Evolutionary conservation across 306 rosid species (phyloP).

Genomic region (Prunus armeniaca): DNA sequence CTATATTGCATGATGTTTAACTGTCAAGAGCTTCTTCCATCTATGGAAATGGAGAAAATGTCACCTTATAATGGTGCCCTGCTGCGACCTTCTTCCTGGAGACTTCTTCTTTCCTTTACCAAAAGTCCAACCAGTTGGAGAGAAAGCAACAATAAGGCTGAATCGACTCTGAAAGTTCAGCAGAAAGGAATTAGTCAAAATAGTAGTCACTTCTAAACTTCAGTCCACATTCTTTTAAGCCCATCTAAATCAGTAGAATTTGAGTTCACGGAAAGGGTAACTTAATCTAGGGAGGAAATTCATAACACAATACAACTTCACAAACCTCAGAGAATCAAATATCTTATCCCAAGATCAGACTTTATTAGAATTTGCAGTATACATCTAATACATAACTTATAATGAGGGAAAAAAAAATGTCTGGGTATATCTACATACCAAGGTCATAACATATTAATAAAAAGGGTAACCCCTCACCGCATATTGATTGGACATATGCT

Average conservation of each 20-base stretch:
- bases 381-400: background rate
- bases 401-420: background rate
- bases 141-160: slow-evolving; percentile 88
- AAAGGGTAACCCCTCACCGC: slow-evolving; percentile 38
- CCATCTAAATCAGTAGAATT: background rate
- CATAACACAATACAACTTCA: background rate
- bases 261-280: background rate
- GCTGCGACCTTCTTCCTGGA: slow-evolving; percentile 88
- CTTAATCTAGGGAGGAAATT: background rate
- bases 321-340: background rate
- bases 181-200: background rate
- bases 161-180: slow-evolving; percentile 52
- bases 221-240: background rate
- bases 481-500: slow-evolving; percentile 76
- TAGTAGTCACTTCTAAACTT: background rate
- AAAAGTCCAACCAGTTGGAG: slow-evolving; percentile 94
- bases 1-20: background rate
- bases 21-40: background rate
- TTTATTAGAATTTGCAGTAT: background rate
- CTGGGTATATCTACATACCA: background rate
- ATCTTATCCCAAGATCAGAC: no score
- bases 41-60: background rate
- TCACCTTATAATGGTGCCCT: slow-evolving; percentile 92
- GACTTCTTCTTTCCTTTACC: slow-evolving; percentile 92
- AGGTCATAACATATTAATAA: background rate